Base-by-base conservation (phyloP, 2,329 filamentous ascomycete genomes). In the Colletotrichum tabaci region DNA sequence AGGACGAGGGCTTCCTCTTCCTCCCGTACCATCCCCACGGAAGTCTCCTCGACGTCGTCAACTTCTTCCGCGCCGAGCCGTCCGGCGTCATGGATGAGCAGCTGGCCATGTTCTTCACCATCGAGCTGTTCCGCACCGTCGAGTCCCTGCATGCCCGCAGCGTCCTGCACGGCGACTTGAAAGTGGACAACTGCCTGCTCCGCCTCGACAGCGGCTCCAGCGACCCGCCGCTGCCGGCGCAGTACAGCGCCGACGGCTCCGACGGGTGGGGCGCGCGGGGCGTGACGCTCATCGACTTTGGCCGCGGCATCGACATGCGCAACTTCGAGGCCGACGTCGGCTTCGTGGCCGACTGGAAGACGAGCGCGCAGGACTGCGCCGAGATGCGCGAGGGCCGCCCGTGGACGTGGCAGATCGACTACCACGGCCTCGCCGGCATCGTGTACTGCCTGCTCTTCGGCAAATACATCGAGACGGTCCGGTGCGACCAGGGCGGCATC, bases 391-490 rank as follows among this genome's bases (percentile, higher is more conserved):
- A 99, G 83, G 89, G 94, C 67, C 89, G 96, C 1, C 95, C 95
- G 0, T 99, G 96, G 96, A 98, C 96, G 1, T 98, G 95, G 85
- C 96, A 99, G 81, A 94, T 98, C 75, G 96, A 99, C 84, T 97
- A 98, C 77, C 94, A 97, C 81, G 96, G 96, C 15, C 87, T 98
- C 0, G 96, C 96, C 0, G 95, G 94, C 5, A 93, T 94, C 30
- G 86, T 98, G 5, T 95, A 99, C 82, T 92, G 91, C 53, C 88
- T 99, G 76, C 88, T 99, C 4, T 99, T 98, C 79, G 96, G 96
- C 12, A 95, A 94, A 78, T 98, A 98, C 82, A 96, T 99, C 77
- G 94, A 98, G 79, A 97, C 94, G 0, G 83, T 88, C 63, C 87
- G 88, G 46, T 87, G 83, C 76, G 85, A 88, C 76, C 81, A 84